Conservation (phyloP, 495 filamentous ascomycete species). For the Hamigera avellanea region DNA sequence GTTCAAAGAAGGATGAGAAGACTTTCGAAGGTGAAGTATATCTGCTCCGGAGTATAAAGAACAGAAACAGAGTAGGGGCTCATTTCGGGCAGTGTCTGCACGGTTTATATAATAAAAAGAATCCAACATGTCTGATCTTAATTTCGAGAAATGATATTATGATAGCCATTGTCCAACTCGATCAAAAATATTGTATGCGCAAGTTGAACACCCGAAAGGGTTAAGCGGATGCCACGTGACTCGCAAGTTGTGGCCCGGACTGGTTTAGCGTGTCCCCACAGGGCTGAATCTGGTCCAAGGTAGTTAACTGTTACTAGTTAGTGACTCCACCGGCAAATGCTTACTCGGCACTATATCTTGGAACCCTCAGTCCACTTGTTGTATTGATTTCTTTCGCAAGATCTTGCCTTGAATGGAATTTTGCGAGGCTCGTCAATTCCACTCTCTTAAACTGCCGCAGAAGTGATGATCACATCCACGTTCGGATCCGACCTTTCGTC, state of each 20-base stretch:
- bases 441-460: too few species aligned
- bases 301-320: not conserved
- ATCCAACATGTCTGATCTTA: not conserved
- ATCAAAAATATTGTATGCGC: not conserved
- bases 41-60: not conserved
- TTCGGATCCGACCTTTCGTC: not conserved
- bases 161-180: not conserved
- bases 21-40: not conserved
- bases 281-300: not conserved
- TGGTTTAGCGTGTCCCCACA: not conserved
- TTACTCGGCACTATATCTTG: not conserved
- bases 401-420: too few species aligned
- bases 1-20: not conserved
- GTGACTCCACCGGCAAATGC: too few species aligned
- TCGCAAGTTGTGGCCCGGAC: slow-evolving; percentile 3
- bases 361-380: too few species aligned
- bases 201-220: not conserved
- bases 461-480: too few species aligned
- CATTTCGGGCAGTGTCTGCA: not conserved
- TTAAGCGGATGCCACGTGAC: not conserved
- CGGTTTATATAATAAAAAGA: not conserved
- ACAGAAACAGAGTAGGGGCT: not conserved
- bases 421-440: too few species aligned
- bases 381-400: too few species aligned
- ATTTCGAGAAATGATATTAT: not conserved